These are phyloP conservation scores for Aechmea fasciata DNA, from an alignment of 176 grass and related monocot genomes.

Conservation along the genomic window DNA sequence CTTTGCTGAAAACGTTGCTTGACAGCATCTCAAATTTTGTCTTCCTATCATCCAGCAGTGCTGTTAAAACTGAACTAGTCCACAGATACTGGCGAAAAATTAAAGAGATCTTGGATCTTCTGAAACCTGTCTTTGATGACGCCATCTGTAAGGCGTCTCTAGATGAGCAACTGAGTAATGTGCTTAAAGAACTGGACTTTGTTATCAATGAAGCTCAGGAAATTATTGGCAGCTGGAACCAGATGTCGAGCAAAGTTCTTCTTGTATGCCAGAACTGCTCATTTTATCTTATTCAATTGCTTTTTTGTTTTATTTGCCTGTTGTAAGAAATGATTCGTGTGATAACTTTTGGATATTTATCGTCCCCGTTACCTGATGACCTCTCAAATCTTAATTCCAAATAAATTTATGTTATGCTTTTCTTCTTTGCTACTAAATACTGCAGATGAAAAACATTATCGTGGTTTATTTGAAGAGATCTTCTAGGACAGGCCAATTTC, in stretches of 20 bases:
- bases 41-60: background rate
- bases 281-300: background rate
- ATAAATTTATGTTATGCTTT: background rate
- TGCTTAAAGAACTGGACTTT: slow-evolving; percentile 32
- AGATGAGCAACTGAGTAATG: slow-evolving; percentile 5
- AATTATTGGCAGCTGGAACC: slow-evolving; percentile 71
- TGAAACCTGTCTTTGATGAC: slow-evolving; percentile 10
- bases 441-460: no score
- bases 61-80: background rate
- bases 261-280: slow-evolving; percentile 41
- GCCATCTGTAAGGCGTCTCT: background rate
- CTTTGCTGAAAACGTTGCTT: background rate
- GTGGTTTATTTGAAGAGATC: no score
- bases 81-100: background rate
- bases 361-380: background rate
- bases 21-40: background rate
- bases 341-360: background rate
- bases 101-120: background rate
- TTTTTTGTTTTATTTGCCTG: background rate
- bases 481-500: no score
- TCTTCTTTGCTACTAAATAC: no score
- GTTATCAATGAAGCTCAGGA: slow-evolving; percentile 44
- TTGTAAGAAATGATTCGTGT: background rate
- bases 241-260: slow-evolving; percentile 79
- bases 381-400: background rate